These are phyloP conservation scores for Talaromyces albobiverticillius DNA, from an alignment of 2,329 filamentous ascomycete species.

Conservation along the genomic window DNA sequence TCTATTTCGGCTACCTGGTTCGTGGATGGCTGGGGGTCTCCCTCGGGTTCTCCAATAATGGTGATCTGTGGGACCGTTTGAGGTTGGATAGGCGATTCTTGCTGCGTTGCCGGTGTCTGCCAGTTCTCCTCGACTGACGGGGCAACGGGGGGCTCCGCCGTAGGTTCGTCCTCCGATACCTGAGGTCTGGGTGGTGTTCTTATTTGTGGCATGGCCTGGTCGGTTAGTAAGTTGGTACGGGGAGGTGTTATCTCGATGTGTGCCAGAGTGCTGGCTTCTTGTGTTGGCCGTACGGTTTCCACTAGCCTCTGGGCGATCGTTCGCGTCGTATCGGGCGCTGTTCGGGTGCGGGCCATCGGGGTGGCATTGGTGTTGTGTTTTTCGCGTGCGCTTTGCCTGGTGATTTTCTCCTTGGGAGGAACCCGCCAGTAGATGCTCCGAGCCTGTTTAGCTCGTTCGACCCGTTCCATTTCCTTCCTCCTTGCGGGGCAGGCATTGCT, in stretches of 20 bases:
- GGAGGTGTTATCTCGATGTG: too few species aligned
- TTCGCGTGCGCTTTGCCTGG: not conserved
- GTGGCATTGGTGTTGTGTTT: too few species aligned
- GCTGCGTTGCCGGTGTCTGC: not conserved
- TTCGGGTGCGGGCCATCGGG: too few species aligned
- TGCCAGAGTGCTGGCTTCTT: too few species aligned
- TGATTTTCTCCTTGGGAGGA: not conserved
- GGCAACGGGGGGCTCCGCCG: not conserved
- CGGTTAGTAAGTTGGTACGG: too few species aligned
- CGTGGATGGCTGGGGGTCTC: not conserved
- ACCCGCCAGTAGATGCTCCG: not conserved
- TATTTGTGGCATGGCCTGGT: too few species aligned
- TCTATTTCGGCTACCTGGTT: not conserved
- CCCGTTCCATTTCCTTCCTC: conserved; percentile 20
- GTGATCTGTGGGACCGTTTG: not conserved
- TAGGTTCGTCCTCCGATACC: not conserved
- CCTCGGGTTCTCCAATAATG: too few species aligned
- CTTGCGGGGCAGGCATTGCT: conserved; percentile 25
- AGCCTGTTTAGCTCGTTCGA: not conserved
- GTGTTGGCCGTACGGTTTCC: too few species aligned
- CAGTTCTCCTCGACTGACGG: not conserved
- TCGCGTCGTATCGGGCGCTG: too few species aligned
- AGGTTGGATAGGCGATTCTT: not conserved
- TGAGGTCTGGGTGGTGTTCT: too few species aligned
- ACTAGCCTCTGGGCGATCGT: too few species aligned